Evolutionary conservation across 129 eudicot species (phyloP), one percentile per base, ranked within the genome.

Genomic region (Flaveria brownii): DNA sequence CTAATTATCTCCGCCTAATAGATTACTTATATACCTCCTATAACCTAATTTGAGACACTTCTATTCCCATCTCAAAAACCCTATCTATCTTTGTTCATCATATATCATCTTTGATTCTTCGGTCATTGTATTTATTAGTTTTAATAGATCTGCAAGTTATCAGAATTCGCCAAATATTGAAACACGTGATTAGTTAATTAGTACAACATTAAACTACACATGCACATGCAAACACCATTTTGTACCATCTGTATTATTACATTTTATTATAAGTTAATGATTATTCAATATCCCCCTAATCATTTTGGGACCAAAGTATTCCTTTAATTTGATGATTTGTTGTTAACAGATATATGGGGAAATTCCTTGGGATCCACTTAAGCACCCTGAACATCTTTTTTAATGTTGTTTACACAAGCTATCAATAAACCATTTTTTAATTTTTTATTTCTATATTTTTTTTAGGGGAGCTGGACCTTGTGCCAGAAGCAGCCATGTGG

Each of bases 401-500:
- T 10, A 11, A 23, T 13, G 7, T 15, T 23, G n/a, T 60, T 60
- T 28, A 16, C 5, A 15, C 45, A 28, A 36, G n/a, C 28, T 64
- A 43, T 61, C 18, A 45, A 47, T 72, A 52, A 39, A 74, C 55
- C 75, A 11, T 74, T 61, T 49, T 26, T 50, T 18, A 16, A 18
- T 56, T 41, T 56, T 20, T 65, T 25, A 36, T 30, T 74, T 36
- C 41, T 36, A 36, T 36, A 57, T 63, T 16, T 77, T 77, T 22
- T 20, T 52, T 30, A 93, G 98, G 77, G 98, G 98, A 83, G 80
- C 90, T 18, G 90, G 89, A 71, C 98, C 98, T 66, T 88, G 88
- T n/a, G 87, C 98, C 78, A 85, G 98, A 85, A 87, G 96, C 52
- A 93, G 91, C 74, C 98, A 93, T 75, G 88, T 88, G 46, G 96